Evolutionary conservation across 345 rosid genomes (phyloP).

Genomic region (Euphorbia tirucalli): DNA sequence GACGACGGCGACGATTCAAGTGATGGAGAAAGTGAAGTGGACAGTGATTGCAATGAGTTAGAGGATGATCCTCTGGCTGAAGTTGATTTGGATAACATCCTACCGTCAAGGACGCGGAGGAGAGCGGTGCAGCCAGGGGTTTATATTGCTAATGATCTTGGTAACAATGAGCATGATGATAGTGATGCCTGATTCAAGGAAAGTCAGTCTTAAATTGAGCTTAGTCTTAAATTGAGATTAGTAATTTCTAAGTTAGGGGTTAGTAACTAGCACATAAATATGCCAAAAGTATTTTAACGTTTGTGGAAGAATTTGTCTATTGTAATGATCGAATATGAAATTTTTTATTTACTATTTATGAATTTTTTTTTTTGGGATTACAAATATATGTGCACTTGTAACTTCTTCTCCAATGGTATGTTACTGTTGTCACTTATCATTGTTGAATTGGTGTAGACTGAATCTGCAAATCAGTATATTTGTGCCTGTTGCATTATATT

Average conservation of each 20-base stretch:
- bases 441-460: no score
- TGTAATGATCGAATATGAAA: not conserved
- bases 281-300: no score
- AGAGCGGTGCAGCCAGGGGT: conserved; percentile 46
- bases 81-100: conserved; percentile 89
- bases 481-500: no score
- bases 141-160: conserved; percentile 38
- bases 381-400: no score
- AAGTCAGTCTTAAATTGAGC: conserved; percentile 25
- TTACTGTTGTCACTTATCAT: no score
- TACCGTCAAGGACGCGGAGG: conserved; percentile 78
- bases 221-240: conserved; percentile 20
- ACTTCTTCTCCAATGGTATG: no score
- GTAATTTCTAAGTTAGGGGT: conserved; percentile 6
- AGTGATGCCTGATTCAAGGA: conserved; percentile 24
- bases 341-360: no score
- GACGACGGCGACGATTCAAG: conserved; percentile 43
- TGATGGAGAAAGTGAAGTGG: conserved; percentile 30
- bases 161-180: conserved; percentile 11
- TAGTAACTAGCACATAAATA: conserved; percentile 8
- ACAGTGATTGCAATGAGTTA: conserved; percentile 42
- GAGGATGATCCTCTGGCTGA: conserved; percentile 94
- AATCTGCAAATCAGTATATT: no score
- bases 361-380: no score
- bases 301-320: no score